A percentile compares a stretch with the other conserved stretches of the same genome.
Conservation (phyloP, 140 eudicot species). For the Cichorium intybus region DNA sequence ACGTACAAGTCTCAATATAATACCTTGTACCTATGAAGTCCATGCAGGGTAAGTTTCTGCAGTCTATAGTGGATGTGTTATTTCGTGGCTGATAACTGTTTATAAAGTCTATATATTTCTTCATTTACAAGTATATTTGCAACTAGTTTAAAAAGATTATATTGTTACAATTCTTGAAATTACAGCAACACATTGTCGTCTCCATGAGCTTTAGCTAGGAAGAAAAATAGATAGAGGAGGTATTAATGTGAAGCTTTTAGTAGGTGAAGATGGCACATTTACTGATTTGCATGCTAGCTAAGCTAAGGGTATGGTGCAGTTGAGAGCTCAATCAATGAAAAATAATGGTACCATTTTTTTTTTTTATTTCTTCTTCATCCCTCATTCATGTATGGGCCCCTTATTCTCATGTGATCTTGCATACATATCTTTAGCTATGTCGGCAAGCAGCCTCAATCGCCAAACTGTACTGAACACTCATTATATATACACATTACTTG, state of each 20-base stretch:
- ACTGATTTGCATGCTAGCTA: slow-evolving; percentile 23
- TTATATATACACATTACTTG: slow-evolving; percentile 33
- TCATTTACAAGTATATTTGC: not conserved
- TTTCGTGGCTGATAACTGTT: not conserved
- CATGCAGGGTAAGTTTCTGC: not conserved
- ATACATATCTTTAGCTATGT: slow-evolving; percentile 29
- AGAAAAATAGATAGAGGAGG: slow-evolving; percentile 18
- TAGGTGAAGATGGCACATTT: slow-evolving; percentile 39
- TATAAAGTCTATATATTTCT: not conserved
- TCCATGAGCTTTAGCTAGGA: not conserved
- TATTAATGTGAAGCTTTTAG: slow-evolving; percentile 30
- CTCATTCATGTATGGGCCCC: slow-evolving; percentile 38
- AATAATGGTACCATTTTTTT: slow-evolving; percentile 29
- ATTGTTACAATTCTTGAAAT: slow-evolving; percentile 6
- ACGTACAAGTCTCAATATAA: not conserved
- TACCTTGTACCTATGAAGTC: not conserved
- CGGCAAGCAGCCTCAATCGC: slow-evolving; percentile 25
- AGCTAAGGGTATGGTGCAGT: slow-evolving; percentile 36
- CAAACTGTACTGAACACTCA: slow-evolving; percentile 18
- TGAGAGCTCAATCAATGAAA: slow-evolving; percentile 58
- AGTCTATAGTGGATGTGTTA: not conserved
- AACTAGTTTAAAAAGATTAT: not conserved
- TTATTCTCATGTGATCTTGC: slow-evolving; percentile 54
- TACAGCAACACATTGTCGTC: slow-evolving; percentile 1
- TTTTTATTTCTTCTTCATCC: slow-evolving; percentile 19